Evolutionary conservation across 495 filamentous ascomycete genomes (phyloP).

Genomic region (Xylaria palmicola): DNA sequence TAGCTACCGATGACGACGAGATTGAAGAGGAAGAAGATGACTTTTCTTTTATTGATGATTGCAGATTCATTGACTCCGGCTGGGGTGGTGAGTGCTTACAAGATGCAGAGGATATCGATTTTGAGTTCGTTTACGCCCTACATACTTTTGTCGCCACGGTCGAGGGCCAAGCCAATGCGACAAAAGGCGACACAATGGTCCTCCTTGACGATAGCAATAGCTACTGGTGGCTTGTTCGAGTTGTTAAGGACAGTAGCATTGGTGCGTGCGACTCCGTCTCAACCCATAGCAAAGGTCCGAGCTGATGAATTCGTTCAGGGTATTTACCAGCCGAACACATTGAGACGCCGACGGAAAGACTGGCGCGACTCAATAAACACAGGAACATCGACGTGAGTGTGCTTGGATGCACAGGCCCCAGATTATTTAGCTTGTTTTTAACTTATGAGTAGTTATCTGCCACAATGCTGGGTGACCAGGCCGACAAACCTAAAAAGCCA

Average conservation of each 20-base stretch:
- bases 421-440: constrained; percentile 10
- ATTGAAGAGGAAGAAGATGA: constrained; percentile 48
- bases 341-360: constrained; percentile 92
- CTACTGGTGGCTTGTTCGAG: constrained; percentile 98
- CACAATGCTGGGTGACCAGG: constrained; percentile 89
- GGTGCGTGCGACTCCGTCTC: constrained; percentile 58
- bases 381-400: constrained; percentile 88
- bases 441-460: constrained; percentile 66
- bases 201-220: constrained; percentile 99
- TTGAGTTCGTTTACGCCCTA: constrained; percentile 97
- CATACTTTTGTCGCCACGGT: constrained; percentile 98
- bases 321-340: constrained; percentile 98
- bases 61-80: constrained; percentile 62
- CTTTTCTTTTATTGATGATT: constrained; percentile 46
- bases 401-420: not conserved
- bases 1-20: constrained; percentile 37
- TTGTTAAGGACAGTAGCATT: constrained; percentile 96
- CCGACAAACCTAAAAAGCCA: constrained; percentile 84
- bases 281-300: not conserved
- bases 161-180: constrained; percentile 96
- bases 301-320: constrained; percentile 48
- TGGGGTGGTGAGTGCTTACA: constrained; percentile 80
- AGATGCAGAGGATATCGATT: constrained; percentile 94
- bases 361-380: constrained; percentile 95
- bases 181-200: constrained; percentile 99